Percentiles rank a stretch among this genome's conserved stretches.
Evolutionary conservation across 768 basidiomycete species (phyloP).

Genomic region (Trametes sanguinea): DNA sequence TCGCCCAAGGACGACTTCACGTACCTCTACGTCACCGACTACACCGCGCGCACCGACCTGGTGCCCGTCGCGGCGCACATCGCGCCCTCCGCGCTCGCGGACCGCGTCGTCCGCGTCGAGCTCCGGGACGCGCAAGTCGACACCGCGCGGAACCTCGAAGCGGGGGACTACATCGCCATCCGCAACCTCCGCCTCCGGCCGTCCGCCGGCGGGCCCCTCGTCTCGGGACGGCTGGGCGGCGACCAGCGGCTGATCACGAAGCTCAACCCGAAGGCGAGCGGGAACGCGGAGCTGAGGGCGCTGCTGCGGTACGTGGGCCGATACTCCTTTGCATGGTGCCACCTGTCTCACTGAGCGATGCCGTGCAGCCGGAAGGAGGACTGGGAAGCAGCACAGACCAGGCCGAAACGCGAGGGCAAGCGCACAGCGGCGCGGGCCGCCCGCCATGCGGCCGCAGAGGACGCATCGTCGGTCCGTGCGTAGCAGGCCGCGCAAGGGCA

Average conservation of each 20-base stretch:
- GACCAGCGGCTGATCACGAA: conserved; percentile 45
- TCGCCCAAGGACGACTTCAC: conserved; percentile 37
- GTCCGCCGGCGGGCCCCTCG: conserved; percentile 32
- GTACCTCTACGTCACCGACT: conserved; percentile 65
- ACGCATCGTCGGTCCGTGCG: no score
- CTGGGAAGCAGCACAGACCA: conserved; percentile 31
- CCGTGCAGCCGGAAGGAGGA: conserved; percentile 37
- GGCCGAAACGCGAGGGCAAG: conserved; percentile 13
- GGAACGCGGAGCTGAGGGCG: conserved; percentile 43
- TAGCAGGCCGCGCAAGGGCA: no score
- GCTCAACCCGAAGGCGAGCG: conserved; percentile 40
- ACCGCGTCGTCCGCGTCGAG: conserved; percentile 52
- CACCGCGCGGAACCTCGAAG: conserved; percentile 39
- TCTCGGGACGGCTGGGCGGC: conserved; percentile 51
- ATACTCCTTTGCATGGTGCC: background rate
- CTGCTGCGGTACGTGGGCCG: conserved; percentile 42
- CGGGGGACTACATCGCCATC: conserved; percentile 49
- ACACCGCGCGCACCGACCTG: conserved; percentile 53
- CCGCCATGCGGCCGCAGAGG: conserved; percentile 2
- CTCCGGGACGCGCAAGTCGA: conserved; percentile 51
- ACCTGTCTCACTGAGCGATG: background rate
- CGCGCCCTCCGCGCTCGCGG: conserved; percentile 45
- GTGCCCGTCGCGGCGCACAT: conserved; percentile 32
- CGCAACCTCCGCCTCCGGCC: conserved; percentile 52
- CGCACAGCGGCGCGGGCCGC: conserved; percentile 5